phyloP scores from a whole-genome alignment of 768 basidiomycete species.

The Trametes cingulata region DNA sequence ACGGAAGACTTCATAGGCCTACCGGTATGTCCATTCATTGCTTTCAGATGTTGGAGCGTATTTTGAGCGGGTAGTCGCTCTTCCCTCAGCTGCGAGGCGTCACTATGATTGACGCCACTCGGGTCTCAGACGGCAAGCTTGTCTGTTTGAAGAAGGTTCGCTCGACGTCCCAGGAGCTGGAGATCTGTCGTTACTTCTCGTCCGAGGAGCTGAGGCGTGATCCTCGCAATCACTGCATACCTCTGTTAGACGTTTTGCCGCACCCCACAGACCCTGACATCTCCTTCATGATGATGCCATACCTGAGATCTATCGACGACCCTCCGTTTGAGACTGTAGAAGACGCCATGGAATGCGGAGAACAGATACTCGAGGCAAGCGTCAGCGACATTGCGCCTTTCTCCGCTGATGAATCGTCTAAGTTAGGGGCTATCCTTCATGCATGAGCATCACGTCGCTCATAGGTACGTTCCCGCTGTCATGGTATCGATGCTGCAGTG shows the following conservation, averaged over 20 bases:
- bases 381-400: neutral
- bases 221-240: constrained; percentile 26
- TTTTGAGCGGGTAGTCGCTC: too few species aligned
- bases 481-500: neutral
- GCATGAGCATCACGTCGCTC: constrained; percentile 25
- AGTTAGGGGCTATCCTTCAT: constrained; percentile 26
- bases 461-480: constrained; percentile 16
- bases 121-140: constrained; percentile 16
- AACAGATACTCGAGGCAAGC: constrained; percentile 25
- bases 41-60: neutral
- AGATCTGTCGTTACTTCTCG: constrained; percentile 15
- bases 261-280: neutral
- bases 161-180: constrained; percentile 3
- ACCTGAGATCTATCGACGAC: constrained; percentile 18
- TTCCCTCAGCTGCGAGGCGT: neutral
- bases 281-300: constrained; percentile 26
- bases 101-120: constrained; percentile 21
- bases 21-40: neutral
- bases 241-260: neutral
- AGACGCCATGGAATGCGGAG: constrained; percentile 23
- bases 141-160: constrained; percentile 25
- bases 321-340: constrained; percentile 21
- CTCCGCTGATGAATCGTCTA: too few species aligned
- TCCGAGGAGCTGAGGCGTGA: constrained; percentile 8
- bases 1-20: neutral